These are phyloP conservation scores for Pseudogymnoascus sp. DNA, from an alignment of 2,329 filamentous ascomycete species.

Conservation along the genomic window DNA sequence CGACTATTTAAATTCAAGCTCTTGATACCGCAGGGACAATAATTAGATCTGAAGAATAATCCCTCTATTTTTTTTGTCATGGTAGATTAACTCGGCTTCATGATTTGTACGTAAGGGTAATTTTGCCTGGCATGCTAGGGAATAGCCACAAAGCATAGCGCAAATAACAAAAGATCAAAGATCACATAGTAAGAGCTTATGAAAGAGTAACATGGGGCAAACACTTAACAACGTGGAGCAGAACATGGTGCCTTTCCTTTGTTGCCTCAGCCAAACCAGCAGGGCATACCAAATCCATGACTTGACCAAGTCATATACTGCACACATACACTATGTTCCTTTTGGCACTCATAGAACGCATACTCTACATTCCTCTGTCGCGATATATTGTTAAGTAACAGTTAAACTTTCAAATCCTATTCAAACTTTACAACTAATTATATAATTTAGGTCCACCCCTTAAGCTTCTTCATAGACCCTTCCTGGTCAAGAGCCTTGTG, in stretches of 20 bases:
- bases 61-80: not conserved
- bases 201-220: no score
- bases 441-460: slow-evolving; percentile 42
- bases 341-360: not conserved
- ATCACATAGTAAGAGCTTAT: no score
- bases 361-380: not conserved
- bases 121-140: no score
- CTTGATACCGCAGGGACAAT: not conserved
- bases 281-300: not conserved
- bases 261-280: not conserved
- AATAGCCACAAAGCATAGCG: no score
- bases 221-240: no score
- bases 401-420: not conserved
- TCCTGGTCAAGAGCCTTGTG: slow-evolving; percentile 74
- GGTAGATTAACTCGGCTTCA: no score
- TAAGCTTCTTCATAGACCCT: slow-evolving; percentile 77
- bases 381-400: not conserved
- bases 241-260: no score
- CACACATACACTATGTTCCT: not conserved
- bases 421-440: not conserved
- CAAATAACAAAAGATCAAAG: no score
- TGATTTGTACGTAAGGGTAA: no score
- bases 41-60: not conserved
- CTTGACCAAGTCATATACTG: not conserved
- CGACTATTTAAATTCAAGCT: not conserved